Conservation (phyloP, 2,329 filamentous ascomycete species). For the Trichothecium roseum region DNA sequence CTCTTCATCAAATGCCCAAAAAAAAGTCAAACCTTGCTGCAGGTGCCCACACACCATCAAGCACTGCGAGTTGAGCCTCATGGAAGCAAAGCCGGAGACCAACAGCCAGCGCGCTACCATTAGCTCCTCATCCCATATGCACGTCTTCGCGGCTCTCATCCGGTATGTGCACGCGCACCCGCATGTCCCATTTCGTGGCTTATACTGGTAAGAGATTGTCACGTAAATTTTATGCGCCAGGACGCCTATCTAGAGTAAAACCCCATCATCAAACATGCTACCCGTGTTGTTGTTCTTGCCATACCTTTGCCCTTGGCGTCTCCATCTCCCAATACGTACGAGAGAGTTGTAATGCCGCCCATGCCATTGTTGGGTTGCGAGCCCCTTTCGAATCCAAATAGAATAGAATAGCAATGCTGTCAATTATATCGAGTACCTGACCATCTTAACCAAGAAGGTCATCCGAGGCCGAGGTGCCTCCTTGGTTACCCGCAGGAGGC, state of each 20-base stretch:
- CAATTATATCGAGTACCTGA: not conserved
- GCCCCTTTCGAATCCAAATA: not conserved
- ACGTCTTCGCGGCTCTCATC: not conserved
- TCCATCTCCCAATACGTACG: slow-evolving; percentile 2
- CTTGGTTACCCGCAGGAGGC: slow-evolving; percentile 16
- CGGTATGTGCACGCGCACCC: not conserved
- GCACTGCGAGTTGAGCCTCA: not conserved
- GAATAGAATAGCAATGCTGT: too few species aligned
- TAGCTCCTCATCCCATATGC: too few species aligned
- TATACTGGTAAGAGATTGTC: not conserved
- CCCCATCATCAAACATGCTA: slow-evolving; percentile 21
- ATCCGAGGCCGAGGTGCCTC: slow-evolving; percentile 28
- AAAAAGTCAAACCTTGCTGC: too few species aligned
- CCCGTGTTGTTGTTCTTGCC: slow-evolving; percentile 12
- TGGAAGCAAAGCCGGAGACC: too few species aligned
- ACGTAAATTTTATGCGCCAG: slow-evolving; percentile 27
- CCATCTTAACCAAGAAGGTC: slow-evolving; percentile 35
- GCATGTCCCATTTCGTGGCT: not conserved
- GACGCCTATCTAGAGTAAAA: slow-evolving; percentile 28
- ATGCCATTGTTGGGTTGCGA: not conserved
- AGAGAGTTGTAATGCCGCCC: not conserved
- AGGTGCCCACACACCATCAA: not conserved
- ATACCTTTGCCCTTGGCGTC: slow-evolving; percentile 9
- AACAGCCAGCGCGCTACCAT: too few species aligned
- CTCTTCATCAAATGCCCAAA: too few species aligned